Evolutionary conservation across 179 eudicot genomes (phyloP).

Genomic region (Beta lomatogona): DNA sequence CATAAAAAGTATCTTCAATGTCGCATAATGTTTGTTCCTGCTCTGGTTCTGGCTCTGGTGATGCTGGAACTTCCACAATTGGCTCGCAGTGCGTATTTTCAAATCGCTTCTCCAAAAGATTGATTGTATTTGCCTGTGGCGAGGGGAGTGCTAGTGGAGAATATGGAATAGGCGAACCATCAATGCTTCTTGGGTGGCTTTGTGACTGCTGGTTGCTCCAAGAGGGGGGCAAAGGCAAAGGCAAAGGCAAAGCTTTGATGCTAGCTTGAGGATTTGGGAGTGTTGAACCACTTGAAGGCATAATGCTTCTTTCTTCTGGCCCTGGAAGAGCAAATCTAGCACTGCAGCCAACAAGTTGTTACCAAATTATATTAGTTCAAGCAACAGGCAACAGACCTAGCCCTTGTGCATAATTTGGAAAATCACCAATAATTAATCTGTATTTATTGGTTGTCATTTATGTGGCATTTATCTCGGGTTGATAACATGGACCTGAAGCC

Average conservation of each 20-base stretch:
- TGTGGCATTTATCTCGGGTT: neutral
- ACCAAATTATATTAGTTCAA: neutral
- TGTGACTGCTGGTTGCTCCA: conserved; percentile 24
- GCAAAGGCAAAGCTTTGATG: conserved; percentile 33
- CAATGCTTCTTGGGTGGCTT: conserved; percentile 11
- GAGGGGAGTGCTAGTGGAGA: conserved; percentile 27
- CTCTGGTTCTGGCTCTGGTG: conserved; percentile 61
- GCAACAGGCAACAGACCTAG: neutral
- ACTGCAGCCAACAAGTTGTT: conserved; percentile 29
- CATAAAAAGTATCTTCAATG: conserved; percentile 45
- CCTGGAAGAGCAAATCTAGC: conserved; percentile 54
- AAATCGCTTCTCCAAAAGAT: conserved; percentile 32
- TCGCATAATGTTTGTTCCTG: conserved; percentile 31
- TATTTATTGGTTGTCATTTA: neutral
- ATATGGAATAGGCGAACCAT: conserved; percentile 13
- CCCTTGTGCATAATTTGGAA: neutral
- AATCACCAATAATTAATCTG: neutral
- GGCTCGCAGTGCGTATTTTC: conserved; percentile 48
- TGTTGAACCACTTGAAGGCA: conserved; percentile 29
- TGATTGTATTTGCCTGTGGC: conserved; percentile 24
- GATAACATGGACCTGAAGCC: neutral
- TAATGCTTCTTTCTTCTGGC: conserved; percentile 47
- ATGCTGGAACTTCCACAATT: conserved; percentile 77
- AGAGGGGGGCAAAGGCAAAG: conserved; percentile 34
- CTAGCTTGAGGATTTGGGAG: conserved; percentile 23